Conservation (phyloP, 2,329 filamentous ascomycete species). For the Monilinia aucupariae region DNA sequence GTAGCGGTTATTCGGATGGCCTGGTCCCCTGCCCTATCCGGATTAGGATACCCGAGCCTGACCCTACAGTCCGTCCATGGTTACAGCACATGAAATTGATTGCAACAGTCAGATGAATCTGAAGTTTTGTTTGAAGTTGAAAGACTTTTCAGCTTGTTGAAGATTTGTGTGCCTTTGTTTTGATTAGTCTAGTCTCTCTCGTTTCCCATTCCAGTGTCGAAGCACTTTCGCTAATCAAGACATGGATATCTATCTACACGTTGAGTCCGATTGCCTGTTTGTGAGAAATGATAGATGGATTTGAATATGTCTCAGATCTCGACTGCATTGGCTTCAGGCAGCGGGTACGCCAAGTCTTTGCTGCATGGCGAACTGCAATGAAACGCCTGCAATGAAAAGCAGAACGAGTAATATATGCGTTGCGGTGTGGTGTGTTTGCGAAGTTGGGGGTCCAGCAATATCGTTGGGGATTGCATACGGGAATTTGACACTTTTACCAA, state of each 20-base stretch:
- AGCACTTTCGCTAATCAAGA: conserved; percentile 6
- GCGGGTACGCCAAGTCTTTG: background rate
- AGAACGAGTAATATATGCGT: background rate
- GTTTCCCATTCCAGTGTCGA: background rate
- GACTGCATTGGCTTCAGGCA: background rate
- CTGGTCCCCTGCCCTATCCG: background rate
- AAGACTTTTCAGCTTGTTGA: background rate
- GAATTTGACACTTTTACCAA: background rate
- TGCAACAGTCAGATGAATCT: background rate
- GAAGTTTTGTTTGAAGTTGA: background rate
- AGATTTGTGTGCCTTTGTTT: background rate
- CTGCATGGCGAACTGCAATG: background rate
- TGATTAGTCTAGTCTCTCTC: background rate
- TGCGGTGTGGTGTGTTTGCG: background rate
- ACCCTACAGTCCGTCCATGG: background rate
- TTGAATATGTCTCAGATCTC: background rate
- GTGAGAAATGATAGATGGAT: background rate
- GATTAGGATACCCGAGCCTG: background rate
- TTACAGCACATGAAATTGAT: background rate
- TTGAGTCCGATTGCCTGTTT: background rate
- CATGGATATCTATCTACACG: background rate
- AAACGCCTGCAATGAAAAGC: background rate
- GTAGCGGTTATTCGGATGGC: background rate
- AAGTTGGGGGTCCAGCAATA: background rate
- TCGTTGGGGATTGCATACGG: background rate